Evolutionary conservation across 495 filamentous ascomycete genomes (phyloP), one percentile per base, ranked within the genome.

Genomic region (Bryoglossum gracile): DNA sequence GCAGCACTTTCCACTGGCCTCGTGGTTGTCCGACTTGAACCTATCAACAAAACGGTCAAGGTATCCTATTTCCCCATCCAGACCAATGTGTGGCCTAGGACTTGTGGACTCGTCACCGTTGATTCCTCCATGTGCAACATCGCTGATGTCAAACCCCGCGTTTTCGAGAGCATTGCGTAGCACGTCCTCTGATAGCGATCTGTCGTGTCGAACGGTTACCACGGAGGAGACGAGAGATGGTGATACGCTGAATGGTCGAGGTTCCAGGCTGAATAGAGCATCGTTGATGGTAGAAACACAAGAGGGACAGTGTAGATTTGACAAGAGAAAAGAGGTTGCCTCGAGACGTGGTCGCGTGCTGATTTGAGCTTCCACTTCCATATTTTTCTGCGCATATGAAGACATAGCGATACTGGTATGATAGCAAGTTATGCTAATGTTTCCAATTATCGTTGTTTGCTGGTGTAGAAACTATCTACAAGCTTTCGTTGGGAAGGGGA

Each of bases 301-400:
- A 40, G 77, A 75, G 23, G 76, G 72, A 66, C 79, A 83, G 57
- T 83, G 80, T 13, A 82, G 66, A 65, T 82, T 81, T 41, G 65
- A 65, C 38, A 78, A 59, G 18, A 77, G 57, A 51, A 75, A 71
- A 17, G 70, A 67, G n/a, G 65, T 70, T 18, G 71, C 73, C 30
- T 45, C 34, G 4, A 40, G 3, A 26, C 17, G 6, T 26, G 35
- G 13, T 23, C 33, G 43, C 16, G 23, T 46, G 23, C 6, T n/a
- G 26, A 18, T 22, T 33, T 50, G 25, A 25, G 33, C 21, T 47
- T 46, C 46, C 25, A 11, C 50, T 41, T 43, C 22, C 22, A 16
- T 25, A 28, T 28, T 13, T 10, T 4, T 6, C 11, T 43, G 40
- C 26, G 26, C 26, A 5, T 6, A 30, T 13, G 26, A 30, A 30